A percentile compares a stretch with the other conserved stretches of the same genome.
phyloP scores from a whole-genome alignment of 495 filamentous ascomycete genomes.

The Lophiotrema nucula region DNA sequence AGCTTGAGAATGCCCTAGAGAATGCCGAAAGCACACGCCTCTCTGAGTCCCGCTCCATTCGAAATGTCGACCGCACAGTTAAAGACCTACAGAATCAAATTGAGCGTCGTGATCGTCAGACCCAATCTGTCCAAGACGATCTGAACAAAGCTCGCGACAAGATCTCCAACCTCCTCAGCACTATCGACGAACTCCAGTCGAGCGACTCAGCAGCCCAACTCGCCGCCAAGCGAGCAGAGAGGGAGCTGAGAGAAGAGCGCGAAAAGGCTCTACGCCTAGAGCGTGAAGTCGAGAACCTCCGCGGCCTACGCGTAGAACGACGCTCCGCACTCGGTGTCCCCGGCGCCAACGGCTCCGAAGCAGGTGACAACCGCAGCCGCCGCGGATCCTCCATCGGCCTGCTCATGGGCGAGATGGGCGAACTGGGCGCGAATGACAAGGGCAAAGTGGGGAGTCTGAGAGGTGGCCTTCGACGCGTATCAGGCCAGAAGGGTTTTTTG shows the following conservation, averaged over 20 bases:
- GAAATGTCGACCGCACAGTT: conserved; percentile 92
- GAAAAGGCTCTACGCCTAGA: conserved; percentile 82
- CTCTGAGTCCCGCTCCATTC: conserved; percentile 78
- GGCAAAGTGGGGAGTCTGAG: conserved; percentile 35
- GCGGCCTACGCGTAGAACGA: conserved; percentile 65
- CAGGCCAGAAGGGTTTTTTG: conserved; percentile 45
- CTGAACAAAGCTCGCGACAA: conserved; percentile 81
- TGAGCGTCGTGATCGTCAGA: conserved; percentile 84
- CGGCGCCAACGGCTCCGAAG: conserved; percentile 36
- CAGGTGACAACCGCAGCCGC: conserved; percentile 39
- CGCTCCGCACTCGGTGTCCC: conserved; percentile 34
- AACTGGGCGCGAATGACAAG: conserved; percentile 22
- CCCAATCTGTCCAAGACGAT: conserved; percentile 75
- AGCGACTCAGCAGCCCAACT: conserved; percentile 79
- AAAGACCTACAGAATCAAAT: conserved; percentile 92
- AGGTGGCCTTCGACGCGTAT: conserved; percentile 36
- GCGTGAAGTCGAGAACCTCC: conserved; percentile 85
- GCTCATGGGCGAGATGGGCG: conserved; percentile 33
- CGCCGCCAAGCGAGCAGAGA: conserved; percentile 75
- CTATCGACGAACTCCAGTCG: conserved; percentile 90
- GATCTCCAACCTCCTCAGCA: conserved; percentile 78
- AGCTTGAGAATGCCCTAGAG: conserved; percentile 94
- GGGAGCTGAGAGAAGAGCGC: conserved; percentile 84
- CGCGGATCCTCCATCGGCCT: conserved; percentile 42
- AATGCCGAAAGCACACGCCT: conserved; percentile 72